Evolutionary conservation across 306 rosid genomes (phyloP).

Genomic region (Bauhinia variegata): DNA sequence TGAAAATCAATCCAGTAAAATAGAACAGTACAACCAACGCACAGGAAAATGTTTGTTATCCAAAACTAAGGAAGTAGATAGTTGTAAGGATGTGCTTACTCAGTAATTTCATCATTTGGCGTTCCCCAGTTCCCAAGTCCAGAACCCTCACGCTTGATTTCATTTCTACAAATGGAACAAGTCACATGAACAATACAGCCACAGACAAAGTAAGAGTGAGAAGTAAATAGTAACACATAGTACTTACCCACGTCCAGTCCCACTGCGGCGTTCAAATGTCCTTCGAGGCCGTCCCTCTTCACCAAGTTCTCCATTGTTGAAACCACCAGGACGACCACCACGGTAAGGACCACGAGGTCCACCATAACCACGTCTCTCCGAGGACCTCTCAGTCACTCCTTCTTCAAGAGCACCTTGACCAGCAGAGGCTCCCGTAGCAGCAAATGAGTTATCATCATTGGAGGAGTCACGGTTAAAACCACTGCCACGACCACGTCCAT

Average conservation of each 20-base stretch:
- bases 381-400: constrained; percentile 57
- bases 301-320: constrained; percentile 67
- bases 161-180: constrained; percentile 55
- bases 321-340: constrained; percentile 80
- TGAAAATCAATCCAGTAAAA: not conserved
- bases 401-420: constrained; percentile 62
- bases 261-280: constrained; percentile 78
- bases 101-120: constrained; percentile 65
- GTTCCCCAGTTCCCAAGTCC: constrained; percentile 99
- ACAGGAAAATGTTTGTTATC: no score
- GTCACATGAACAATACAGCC: not conserved
- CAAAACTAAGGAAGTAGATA: not conserved
- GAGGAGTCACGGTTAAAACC: constrained; percentile 50
- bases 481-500: constrained; percentile 43
- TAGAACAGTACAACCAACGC: no score
- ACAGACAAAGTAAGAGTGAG: not conserved
- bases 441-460: constrained; percentile 49
- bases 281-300: constrained; percentile 80
- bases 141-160: constrained; percentile 76
- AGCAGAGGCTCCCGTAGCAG: constrained; percentile 43
- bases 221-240: not conserved
- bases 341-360: constrained; percentile 74
- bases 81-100: constrained; percentile 43
- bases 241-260: constrained; percentile 78
- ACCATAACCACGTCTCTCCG: constrained; percentile 67